Base-by-base conservation (phyloP, 257 asterid genomes). In the Handroanthus guayacan region DNA sequence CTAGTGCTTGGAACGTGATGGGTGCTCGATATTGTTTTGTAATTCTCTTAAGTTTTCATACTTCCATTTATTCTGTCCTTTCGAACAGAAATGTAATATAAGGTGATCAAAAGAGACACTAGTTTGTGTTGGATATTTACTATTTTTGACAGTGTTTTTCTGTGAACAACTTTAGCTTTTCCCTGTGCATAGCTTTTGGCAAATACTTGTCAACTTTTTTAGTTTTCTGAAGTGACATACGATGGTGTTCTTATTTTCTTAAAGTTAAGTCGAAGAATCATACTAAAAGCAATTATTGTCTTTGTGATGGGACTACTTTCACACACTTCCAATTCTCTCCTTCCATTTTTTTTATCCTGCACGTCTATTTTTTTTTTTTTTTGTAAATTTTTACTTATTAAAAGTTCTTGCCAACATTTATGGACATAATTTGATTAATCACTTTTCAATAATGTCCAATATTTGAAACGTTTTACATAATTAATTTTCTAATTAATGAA, bases 111-210 rank as follows among this genome's bases (percentile, higher is more conserved):
- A 12, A 70, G 7, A 9, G 6, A 9, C 18, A 5, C 12, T 38
- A n/a, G 5, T 39, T n/a, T 54, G 3, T 17, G 4, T 17, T 52
- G 18, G 18, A 61, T 31, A 31, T 61, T 58, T 31, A 31, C 16
- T 58, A 58, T 20, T 50, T 54, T 56, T 39, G n/a, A 34, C n/a
- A 34, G 10, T 58, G 2, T 4, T 41, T n/a, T 58, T 58, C 3
- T 55, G 11, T 38, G 54, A 55, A 71, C 75, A 55, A 55, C 75
- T 54, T 71, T 71, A 55, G 20, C 48, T 70, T 43, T n/a, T 39
- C 44, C 6, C 7, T 39, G 7, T 39, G 44, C 7, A 25, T 25
- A 25, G 31, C 31, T 25, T 25, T 25, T 25, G 31, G 31, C 1
- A 25, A 25, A 25, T 25, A 25, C 31, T 25, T 25, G 31, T 25